Evolutionary conservation across 2,329 filamentous ascomycete genomes (phyloP).

Genomic region (Thielaviopsis punctulata): DNA sequence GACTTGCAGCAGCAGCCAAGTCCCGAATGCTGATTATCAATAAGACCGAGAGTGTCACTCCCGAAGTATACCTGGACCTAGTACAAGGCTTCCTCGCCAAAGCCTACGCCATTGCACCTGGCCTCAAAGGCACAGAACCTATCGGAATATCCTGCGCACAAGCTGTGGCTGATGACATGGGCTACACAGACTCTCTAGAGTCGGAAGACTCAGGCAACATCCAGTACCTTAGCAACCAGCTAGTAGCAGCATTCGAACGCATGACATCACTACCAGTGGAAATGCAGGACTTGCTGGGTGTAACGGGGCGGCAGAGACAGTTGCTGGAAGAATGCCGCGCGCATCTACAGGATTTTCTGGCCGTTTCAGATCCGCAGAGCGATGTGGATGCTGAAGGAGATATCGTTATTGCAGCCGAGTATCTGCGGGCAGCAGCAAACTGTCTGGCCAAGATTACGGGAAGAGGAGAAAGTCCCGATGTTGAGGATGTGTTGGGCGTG

Average conservation of each 20-base stretch:
- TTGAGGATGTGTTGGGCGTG: constrained; percentile 88
- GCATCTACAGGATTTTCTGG: constrained; percentile 58
- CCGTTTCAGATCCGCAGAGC: constrained; percentile 28
- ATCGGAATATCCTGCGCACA: constrained; percentile 22
- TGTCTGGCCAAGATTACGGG: constrained; percentile 79
- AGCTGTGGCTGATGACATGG: constrained; percentile 54
- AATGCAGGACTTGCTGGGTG: constrained; percentile 71
- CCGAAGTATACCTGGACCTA: constrained; percentile 21
- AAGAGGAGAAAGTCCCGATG: constrained; percentile 66
- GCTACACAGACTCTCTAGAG: constrained; percentile 19
- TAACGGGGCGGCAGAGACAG: constrained; percentile 75
- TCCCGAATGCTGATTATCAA: constrained; percentile 41
- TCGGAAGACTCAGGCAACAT: constrained; percentile 44
- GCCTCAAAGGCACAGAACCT: constrained; percentile 23
- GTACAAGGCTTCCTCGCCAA: background rate
- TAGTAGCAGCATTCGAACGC: constrained; percentile 49
- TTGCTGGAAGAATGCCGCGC: constrained; percentile 56
- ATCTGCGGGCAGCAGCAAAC: constrained; percentile 63
- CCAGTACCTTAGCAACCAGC: constrained; percentile 45
- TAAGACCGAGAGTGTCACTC: constrained; percentile 37
- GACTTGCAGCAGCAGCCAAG: constrained; percentile 31
- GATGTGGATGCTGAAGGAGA: constrained; percentile 41
- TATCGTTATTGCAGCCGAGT: constrained; percentile 79
- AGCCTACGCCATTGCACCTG: constrained; percentile 19
- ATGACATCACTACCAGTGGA: constrained; percentile 57